Evolutionary conservation across 2,329 filamentous ascomycete species (phyloP).

Genomic region (Neoarthrinium moseri): DNA sequence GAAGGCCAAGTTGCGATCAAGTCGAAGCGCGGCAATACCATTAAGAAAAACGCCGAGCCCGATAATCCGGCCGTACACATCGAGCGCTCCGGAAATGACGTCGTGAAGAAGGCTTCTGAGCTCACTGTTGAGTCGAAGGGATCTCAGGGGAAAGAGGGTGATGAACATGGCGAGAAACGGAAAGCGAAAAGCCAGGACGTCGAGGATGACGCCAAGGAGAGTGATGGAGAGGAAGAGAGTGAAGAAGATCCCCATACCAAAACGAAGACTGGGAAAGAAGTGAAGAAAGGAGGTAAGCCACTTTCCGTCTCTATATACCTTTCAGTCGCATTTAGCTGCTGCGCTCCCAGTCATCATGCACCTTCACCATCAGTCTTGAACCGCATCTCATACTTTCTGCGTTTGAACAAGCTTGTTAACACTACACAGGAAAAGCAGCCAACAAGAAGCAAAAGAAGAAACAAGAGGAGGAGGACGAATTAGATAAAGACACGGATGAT

Average conservation of each 20-base stretch:
- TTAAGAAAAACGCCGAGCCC: slow-evolving; percentile 61
- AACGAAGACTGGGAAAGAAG: slow-evolving; percentile 18
- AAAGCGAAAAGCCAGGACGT: slow-evolving; percentile 14
- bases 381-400: no score
- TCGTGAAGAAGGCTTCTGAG: slow-evolving; percentile 62
- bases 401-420: not conserved
- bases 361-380: no score
- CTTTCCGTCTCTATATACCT: not conserved
- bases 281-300: slow-evolving; percentile 12
- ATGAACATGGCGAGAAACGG: slow-evolving; percentile 25
- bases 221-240: slow-evolving; percentile 8
- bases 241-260: slow-evolving; percentile 18
- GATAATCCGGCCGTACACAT: slow-evolving; percentile 62
- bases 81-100: slow-evolving; percentile 59
- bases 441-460: slow-evolving; percentile 26
- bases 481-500: slow-evolving; percentile 11
- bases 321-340: not conserved
- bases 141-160: slow-evolving; percentile 19
- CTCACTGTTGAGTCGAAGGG: slow-evolving; percentile 52
- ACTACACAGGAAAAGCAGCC: slow-evolving; percentile 19
- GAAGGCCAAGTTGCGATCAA: slow-evolving; percentile 60
- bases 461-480: slow-evolving; percentile 14
- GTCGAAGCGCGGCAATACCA: slow-evolving; percentile 61
- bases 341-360: no score
- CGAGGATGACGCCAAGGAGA: slow-evolving; percentile 4